Evolutionary conservation across 805 yeast genomes (phyloP).

Genomic region (Cephaloascus albidus): DNA sequence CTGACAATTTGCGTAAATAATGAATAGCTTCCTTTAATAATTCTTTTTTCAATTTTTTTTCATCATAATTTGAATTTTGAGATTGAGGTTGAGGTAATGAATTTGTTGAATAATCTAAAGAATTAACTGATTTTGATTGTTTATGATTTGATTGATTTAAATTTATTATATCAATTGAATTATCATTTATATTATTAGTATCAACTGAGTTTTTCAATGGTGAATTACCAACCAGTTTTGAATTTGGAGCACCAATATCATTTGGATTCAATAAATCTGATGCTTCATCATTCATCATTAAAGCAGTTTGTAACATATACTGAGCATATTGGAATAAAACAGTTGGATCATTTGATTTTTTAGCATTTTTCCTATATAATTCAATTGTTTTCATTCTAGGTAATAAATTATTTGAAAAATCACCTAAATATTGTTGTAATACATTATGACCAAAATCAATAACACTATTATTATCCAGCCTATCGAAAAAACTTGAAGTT

Average conservation of each 20-base stretch:
- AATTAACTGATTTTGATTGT: slow-evolving; percentile 12
- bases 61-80: slow-evolving; percentile 1
- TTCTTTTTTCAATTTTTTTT: slow-evolving; percentile 32
- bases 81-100: background rate
- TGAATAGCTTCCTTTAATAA: slow-evolving; percentile 70
- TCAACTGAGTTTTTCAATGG: background rate
- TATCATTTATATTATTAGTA: slow-evolving; percentile 2
- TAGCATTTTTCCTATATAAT: slow-evolving; percentile 77
- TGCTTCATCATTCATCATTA: slow-evolving; percentile 37
- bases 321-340: slow-evolving; percentile 89
- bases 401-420: slow-evolving; percentile 38
- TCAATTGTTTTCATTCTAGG: slow-evolving; percentile 82
- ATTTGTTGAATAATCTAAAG: slow-evolving; percentile 6
- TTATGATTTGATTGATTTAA: slow-evolving; percentile 7
- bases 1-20: slow-evolving; percentile 62
- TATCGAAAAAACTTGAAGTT: slow-evolving; percentile 23
- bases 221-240: background rate
- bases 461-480: slow-evolving; percentile 21
- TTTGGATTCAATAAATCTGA: background rate
- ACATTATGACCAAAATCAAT: slow-evolving; percentile 45
- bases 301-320: slow-evolving; percentile 78
- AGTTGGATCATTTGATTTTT: slow-evolving; percentile 74
- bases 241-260: no score
- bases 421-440: slow-evolving; percentile 46
- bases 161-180: background rate